These are phyloP conservation scores for Tylopilus sp. DNA, from an alignment of 768 basidiomycete species.

Conservation along the genomic window DNA sequence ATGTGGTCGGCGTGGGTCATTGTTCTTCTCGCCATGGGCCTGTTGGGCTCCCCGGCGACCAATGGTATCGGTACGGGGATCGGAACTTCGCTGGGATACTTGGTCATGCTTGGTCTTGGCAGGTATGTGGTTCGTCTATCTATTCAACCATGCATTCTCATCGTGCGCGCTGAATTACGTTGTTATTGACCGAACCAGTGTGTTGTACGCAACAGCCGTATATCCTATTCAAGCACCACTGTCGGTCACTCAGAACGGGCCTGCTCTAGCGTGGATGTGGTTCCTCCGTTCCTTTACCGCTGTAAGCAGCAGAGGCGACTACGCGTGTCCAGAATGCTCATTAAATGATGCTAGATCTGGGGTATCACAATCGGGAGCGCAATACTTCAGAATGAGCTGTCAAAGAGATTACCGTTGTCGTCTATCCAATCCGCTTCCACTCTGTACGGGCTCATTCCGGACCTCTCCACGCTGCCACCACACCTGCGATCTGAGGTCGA, in stretches of 20 bases:
- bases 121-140: slow-evolving; percentile 3
- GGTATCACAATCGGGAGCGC: slow-evolving; percentile 49
- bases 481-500: slow-evolving; percentile 34
- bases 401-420: slow-evolving; percentile 35
- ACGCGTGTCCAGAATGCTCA: background rate
- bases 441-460: slow-evolving; percentile 32
- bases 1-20: slow-evolving; percentile 37
- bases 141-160: background rate
- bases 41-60: slow-evolving; percentile 31
- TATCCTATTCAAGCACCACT: slow-evolving; percentile 34
- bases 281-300: slow-evolving; percentile 31
- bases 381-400: slow-evolving; percentile 50
- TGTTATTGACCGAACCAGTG: background rate
- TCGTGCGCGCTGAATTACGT: background rate
- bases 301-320: slow-evolving; percentile 6
- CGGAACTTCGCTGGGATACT: slow-evolving; percentile 2
- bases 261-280: slow-evolving; percentile 36
- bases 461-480: slow-evolving; percentile 34
- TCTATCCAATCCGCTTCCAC: slow-evolving; percentile 32
- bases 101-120: slow-evolving; percentile 14
- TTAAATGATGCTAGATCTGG: slow-evolving; percentile 36
- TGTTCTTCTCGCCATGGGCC: slow-evolving; percentile 32
- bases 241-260: slow-evolving; percentile 33
- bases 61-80: slow-evolving; percentile 13
- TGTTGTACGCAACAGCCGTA: slow-evolving; percentile 17